Percentiles rank a stretch among this genome's conserved stretches.
These are phyloP conservation scores for Colletotrichum noveboracense DNA, from an alignment of 2,329 filamentous ascomycete genomes.

Conservation along the genomic window DNA sequence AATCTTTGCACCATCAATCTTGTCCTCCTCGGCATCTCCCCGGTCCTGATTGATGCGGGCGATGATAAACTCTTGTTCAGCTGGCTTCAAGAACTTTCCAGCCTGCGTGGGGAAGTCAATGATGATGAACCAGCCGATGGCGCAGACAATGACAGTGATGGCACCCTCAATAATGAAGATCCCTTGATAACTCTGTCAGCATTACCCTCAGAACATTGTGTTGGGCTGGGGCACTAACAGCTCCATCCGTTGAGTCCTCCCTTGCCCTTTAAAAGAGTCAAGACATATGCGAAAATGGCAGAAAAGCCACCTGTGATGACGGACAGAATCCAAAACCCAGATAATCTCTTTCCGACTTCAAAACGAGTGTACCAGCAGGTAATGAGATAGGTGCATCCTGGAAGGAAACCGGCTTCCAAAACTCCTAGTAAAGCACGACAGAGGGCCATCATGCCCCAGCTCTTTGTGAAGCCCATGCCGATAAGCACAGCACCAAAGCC, in stretches of 20 bases:
- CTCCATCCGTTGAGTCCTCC: slow-evolving; percentile 13
- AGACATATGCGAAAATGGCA: slow-evolving; percentile 23
- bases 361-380: slow-evolving; percentile 40
- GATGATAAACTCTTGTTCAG: slow-evolving; percentile 31
- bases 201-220: not conserved
- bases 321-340: slow-evolving; percentile 17
- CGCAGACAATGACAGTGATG: slow-evolving; percentile 32
- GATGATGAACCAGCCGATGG: slow-evolving; percentile 23
- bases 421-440: slow-evolving; percentile 28
- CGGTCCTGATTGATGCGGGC: slow-evolving; percentile 33
- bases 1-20: slow-evolving; percentile 27
- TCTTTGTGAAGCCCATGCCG: slow-evolving; percentile 35
- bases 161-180: slow-evolving; percentile 25
- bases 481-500: slow-evolving; percentile 29
- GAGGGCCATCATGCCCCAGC: slow-evolving; percentile 26
- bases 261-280: not conserved
- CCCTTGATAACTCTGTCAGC: not conserved
- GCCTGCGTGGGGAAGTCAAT: slow-evolving; percentile 26
- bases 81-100: slow-evolving; percentile 25
- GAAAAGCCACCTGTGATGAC: slow-evolving; percentile 3
- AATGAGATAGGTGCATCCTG: slow-evolving; percentile 38
- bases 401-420: slow-evolving; percentile 29
- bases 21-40: slow-evolving; percentile 26
- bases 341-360: slow-evolving; percentile 34
- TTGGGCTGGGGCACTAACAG: slow-evolving; percentile 3